Conservation (phyloP, 2,329 filamentous ascomycete genomes). For the Hypoxylon sp. region DNA sequence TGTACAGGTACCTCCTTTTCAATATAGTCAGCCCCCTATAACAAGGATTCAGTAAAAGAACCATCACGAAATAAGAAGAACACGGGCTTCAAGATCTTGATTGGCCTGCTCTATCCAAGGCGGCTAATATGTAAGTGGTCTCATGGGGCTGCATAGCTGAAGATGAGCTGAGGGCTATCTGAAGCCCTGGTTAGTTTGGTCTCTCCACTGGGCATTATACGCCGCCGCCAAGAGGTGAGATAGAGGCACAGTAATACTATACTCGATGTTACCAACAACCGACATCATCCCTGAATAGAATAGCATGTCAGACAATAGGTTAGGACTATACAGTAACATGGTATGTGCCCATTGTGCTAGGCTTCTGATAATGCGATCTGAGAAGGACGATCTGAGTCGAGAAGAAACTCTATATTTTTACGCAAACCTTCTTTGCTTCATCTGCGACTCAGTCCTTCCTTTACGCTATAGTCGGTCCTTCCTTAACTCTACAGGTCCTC, state of each 20-base stretch:
- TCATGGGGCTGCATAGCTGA: no score
- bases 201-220: no score
- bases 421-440: neutral
- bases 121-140: conserved; percentile 2
- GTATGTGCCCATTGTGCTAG: neutral
- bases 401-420: no score
- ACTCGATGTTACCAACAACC: conserved; percentile 4
- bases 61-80: conserved; percentile 1
- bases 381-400: no score
- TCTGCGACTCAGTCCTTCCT: neutral
- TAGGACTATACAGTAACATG: conserved; percentile 1
- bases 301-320: neutral
- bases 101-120: conserved; percentile 1
- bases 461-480: conserved; percentile 2
- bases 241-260: neutral
- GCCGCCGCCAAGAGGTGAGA: conserved; percentile 1
- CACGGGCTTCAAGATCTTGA: neutral
- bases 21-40: neutral
- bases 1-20: conserved; percentile 7
- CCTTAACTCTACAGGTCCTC: no score
- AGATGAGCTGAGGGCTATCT: no score
- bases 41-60: conserved; percentile 2
- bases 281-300: no score
- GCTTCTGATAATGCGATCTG: no score
- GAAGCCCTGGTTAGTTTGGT: no score